Evolutionary conservation across 495 filamentous ascomycete genomes (phyloP).

Genomic region (Penicillium daleae): DNA sequence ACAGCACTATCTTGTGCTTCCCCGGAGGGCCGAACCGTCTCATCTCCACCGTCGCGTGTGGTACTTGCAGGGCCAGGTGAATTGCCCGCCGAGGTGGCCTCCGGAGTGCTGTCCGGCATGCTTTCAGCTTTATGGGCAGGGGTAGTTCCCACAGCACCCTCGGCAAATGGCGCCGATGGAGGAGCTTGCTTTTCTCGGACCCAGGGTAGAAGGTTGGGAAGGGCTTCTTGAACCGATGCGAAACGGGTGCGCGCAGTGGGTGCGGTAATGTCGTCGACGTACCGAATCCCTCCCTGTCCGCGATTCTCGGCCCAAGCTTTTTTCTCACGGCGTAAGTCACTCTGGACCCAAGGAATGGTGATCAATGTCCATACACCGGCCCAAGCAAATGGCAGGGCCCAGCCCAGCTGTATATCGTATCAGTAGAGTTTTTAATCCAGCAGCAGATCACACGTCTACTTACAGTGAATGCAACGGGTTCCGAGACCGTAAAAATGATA

Average conservation of each 20-base stretch:
- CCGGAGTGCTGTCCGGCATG: conserved; percentile 4
- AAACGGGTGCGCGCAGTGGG: conserved; percentile 47
- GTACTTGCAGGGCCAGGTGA: background rate
- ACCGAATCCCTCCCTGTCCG: conserved; percentile 44
- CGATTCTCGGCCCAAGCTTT: conserved; percentile 56
- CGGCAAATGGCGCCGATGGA: conserved; percentile 28
- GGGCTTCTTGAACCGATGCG: conserved; percentile 39
- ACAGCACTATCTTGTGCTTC: background rate
- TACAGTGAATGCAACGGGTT: conserved; percentile 73
- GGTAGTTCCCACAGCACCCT: conserved; percentile 7
- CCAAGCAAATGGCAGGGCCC: conserved; percentile 73
- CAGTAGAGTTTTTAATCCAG: conserved; percentile 9
- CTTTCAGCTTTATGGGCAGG: background rate
- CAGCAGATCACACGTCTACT: conserved; percentile 26
- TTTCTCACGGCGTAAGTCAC: conserved; percentile 64
- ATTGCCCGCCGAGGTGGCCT: background rate
- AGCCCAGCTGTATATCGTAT: conserved; percentile 50
- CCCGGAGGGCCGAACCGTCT: background rate
- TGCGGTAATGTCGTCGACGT: conserved; percentile 44
- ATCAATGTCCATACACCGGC: conserved; percentile 66
- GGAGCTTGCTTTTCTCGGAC: conserved; percentile 37
- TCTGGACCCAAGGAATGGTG: conserved; percentile 70
- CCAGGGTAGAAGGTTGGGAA: conserved; percentile 40
- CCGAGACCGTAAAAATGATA: conserved; percentile 62
- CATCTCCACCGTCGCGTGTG: background rate